Conservation (phyloP, 2,329 filamentous ascomycete species). For the Apiospora rasikravindrae region DNA sequence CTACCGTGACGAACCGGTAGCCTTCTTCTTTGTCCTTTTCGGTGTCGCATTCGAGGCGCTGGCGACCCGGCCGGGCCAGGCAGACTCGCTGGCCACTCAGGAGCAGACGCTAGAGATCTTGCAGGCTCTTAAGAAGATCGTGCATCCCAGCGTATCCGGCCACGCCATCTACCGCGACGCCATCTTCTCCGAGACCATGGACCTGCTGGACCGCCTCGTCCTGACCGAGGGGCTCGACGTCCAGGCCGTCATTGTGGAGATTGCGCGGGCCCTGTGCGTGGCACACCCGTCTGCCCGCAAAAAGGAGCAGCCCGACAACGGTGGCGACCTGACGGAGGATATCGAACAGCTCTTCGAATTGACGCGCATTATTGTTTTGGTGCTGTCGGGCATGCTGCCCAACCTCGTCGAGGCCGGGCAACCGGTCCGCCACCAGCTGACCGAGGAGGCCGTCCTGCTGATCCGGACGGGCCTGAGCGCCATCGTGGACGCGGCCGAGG, state of each 20-base stretch:
- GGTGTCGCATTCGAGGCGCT: conserved; percentile 96
- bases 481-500: conserved; percentile 90
- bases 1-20: conserved; percentile 95
- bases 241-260: conserved; percentile 91
- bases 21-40: conserved; percentile 98
- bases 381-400: conserved; percentile 85
- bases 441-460: conserved; percentile 83
- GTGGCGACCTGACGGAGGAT: conserved; percentile 85
- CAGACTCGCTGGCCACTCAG: conserved; percentile 70
- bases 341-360: conserved; percentile 98
- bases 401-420: conserved; percentile 74
- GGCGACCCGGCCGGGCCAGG: conserved; percentile 74
- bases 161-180: conserved; percentile 96
- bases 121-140: conserved; percentile 89
- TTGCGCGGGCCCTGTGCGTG: conserved; percentile 86
- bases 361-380: conserved; percentile 93
- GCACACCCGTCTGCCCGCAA: conserved; percentile 87
- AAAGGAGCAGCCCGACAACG: conserved; percentile 66
- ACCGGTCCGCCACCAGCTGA: conserved; percentile 75
- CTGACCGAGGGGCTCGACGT: conserved; percentile 89
- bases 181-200: conserved; percentile 96
- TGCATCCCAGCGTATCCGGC: conserved; percentile 91
- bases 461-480: conserved; percentile 82
- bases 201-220: conserved; percentile 88
- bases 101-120: conserved; percentile 88